Evolutionary conservation across 305 asterid genomes (phyloP).

Genomic region (Stenogyne calaminthoides): DNA sequence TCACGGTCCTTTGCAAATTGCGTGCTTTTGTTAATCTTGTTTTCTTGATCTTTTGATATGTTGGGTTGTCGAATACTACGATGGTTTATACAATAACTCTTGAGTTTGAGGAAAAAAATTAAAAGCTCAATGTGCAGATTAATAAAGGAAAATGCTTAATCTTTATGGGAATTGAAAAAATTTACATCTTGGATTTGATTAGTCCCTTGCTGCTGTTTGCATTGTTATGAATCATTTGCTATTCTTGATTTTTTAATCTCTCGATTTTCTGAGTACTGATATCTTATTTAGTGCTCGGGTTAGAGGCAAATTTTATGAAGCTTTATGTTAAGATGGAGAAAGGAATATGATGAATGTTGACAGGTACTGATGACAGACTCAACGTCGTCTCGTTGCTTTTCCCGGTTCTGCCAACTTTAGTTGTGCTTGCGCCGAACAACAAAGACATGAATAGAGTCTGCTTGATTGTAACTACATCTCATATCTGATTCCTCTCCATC

Average conservation of each 20-base stretch:
- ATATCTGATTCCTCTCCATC: conserved; percentile 40
- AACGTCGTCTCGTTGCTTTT: conserved; percentile 29
- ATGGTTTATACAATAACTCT: neutral
- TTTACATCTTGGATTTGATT: neutral
- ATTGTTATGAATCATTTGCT: neutral
- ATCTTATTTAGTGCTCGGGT: neutral
- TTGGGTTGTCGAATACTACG: neutral
- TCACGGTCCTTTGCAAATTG: neutral
- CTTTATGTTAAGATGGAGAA: conserved; percentile 22
- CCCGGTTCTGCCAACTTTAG: conserved; percentile 39
- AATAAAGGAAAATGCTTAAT: too few relatives aligned
- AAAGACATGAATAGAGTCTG: conserved; percentile 22
- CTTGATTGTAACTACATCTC: conserved; percentile 32
- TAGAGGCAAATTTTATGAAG: neutral
- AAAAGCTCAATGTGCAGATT: too few relatives aligned
- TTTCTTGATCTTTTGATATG: neutral
- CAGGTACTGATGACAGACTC: conserved; percentile 54
- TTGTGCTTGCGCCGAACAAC: conserved; percentile 43
- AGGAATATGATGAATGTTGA: conserved; percentile 47
- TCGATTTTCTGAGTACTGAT: neutral
- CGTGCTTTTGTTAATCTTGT: neutral
- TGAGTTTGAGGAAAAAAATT: too few relatives aligned
- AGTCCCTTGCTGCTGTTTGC: neutral
- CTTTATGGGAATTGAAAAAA: too few relatives aligned
- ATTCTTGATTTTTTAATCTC: neutral